Evolutionary conservation across 768 basidiomycete genomes (phyloP), one percentile per base, ranked within the genome.

Genomic region (Tulasnella sp.): DNA sequence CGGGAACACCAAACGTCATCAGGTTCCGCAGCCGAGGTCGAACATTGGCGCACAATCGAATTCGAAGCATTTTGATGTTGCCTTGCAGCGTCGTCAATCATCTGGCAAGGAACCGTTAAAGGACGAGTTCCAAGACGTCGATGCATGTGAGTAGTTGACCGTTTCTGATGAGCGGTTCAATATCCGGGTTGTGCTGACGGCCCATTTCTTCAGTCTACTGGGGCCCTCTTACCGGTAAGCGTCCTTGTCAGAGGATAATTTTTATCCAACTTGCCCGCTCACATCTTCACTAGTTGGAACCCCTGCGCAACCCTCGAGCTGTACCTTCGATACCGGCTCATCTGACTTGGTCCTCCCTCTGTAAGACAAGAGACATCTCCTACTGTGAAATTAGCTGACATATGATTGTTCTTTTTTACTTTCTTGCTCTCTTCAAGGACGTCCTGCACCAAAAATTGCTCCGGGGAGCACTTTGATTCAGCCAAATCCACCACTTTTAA

Each of bases 271-370:
- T 11, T 17, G 4, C 27, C 13, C 19, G 15, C 15, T 38, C 15
- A 38, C 15, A 15, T 38, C n/a, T 34, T 54, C 26, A 24, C 24
- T 15, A 56, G 55, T 56, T 24, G 55, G 55, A 42, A 56, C 55
- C 19, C 55, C 55, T 29, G 38, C 55, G n/a, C 55, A 56, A 24
- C 23, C 42, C 8, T 42, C 55, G 9, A 56, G 38, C 3, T 13
- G 42, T 13, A 42, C 42, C 29, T 56, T 56, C 30, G 55, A 56
- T 24, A 56, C 55, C 1, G 55, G 34, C 19, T 56, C 55, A 9
- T 27, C 41, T 15, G 38, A 56, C n/a, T 24, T 56, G 41, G 29
- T 56, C n/a, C 8, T 56, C 13, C 55, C 55, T 19, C 23, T 56
- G 34, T 38, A 38, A 38, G 34, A 15, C 5, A 38, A 7, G 7